phyloP scores from a whole-genome alignment of 805 yeast genomes.

The Wickerhamia fluorescens region DNA sequence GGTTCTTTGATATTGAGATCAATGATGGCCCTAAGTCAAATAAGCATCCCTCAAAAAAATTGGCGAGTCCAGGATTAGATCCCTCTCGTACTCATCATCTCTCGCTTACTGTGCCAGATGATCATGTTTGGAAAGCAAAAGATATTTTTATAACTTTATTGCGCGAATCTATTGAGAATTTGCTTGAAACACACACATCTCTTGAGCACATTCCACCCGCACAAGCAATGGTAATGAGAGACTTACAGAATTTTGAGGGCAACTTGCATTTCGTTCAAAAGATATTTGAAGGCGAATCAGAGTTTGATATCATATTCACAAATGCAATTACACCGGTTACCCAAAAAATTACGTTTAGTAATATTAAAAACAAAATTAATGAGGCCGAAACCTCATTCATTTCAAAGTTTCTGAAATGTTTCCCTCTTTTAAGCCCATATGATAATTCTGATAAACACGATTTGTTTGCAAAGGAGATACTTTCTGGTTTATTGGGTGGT shows the following conservation, averaged over 20 bases:
- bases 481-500: conserved; percentile 86
- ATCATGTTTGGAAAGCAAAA: conserved; percentile 67
- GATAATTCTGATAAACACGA: conserved; percentile 31
- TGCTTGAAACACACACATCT: conserved; percentile 23
- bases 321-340: conserved; percentile 31
- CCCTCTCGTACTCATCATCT: conserved; percentile 58
- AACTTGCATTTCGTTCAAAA: conserved; percentile 77
- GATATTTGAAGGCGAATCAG: conserved; percentile 63
- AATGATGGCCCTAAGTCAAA: conserved; percentile 46
- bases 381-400: conserved; percentile 36
- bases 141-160: conserved; percentile 67
- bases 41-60: conserved; percentile 29
- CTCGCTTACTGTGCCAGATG: conserved; percentile 65
- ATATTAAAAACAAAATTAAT: conserved; percentile 29
- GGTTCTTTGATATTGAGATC: conserved; percentile 55
- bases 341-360: conserved; percentile 31
- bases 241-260: conserved; percentile 57
- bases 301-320: conserved; percentile 64
- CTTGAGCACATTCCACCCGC: conserved; percentile 34
- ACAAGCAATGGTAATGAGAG: conserved; percentile 49
- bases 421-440: conserved; percentile 51
- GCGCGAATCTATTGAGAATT: conserved; percentile 56
- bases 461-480: conserved; percentile 65
- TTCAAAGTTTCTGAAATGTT: conserved; percentile 43
- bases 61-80: conserved; percentile 40